phyloP scores from a whole-genome alignment of 108 stramenopile species.

The Skeletonema menzelii region DNA sequence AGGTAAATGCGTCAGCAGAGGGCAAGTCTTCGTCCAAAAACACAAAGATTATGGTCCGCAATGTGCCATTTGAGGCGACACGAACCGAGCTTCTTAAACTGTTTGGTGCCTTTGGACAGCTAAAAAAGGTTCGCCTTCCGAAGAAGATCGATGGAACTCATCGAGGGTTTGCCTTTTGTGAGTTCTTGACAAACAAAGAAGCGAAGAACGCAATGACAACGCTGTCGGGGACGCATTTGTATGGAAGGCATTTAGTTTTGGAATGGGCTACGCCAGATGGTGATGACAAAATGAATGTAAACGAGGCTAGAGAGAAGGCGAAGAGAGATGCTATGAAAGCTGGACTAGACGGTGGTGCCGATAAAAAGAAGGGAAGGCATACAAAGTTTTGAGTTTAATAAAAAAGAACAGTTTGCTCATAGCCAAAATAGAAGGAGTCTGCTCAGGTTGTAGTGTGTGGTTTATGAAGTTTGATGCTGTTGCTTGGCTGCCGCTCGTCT shows the following conservation, averaged over 20 bases:
- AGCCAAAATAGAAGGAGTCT: no score
- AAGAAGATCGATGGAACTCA: conserved; percentile 95
- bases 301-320: conserved; percentile 68
- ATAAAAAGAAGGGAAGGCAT: conserved; percentile 29
- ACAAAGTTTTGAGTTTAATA: conserved; percentile 22
- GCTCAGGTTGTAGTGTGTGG: not conserved
- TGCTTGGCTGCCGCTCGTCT: conserved; percentile 4
- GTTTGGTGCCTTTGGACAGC: conserved; percentile 91
- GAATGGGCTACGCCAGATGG: conserved; percentile 89
- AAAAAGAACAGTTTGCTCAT: not conserved
- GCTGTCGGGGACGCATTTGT: conserved; percentile 93
- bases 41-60: conserved; percentile 95
- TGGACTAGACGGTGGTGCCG: conserved; percentile 17
- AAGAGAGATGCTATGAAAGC: conserved; percentile 60
- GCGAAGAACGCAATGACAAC: conserved; percentile 86
- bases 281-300: conserved; percentile 59
- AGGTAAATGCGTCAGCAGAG: conserved; percentile 1
- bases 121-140: conserved; percentile 95
- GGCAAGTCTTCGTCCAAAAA: conserved; percentile 31
- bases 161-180: conserved; percentile 99
- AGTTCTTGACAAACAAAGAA: conserved; percentile 92
- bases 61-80: conserved; percentile 97
- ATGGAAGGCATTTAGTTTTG: conserved; percentile 97
- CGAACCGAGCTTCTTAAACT: conserved; percentile 88
- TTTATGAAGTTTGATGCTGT: not conserved